A percentile compares a stretch with the other conserved stretches of the same genome.
phyloP scores from a whole-genome alignment of 2,329 filamentous ascomycete species.

The Cyphellophora europaea region DNA sequence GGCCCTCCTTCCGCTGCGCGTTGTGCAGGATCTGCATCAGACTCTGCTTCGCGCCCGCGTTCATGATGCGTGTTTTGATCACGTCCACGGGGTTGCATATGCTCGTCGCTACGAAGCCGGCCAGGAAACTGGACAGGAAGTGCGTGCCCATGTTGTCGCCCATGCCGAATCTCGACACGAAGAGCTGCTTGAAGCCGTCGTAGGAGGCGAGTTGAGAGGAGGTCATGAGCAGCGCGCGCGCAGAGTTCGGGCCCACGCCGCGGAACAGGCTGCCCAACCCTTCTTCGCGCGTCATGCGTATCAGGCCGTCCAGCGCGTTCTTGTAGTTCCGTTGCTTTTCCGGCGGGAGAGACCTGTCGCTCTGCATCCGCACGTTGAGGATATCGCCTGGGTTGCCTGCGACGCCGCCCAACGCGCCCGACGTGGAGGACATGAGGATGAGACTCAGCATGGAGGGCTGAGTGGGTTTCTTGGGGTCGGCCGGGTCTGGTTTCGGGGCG shows the following conservation, averaged over 20 bases:
- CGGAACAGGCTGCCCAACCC: slow-evolving; percentile 69
- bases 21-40: slow-evolving; percentile 42
- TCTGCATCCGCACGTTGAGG: slow-evolving; percentile 97
- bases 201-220: slow-evolving; percentile 55
- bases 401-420: slow-evolving; percentile 80
- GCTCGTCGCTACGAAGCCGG: slow-evolving; percentile 58
- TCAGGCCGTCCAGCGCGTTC: slow-evolving; percentile 75
- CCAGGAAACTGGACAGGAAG: slow-evolving; percentile 51
- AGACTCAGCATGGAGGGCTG: slow-evolving; percentile 64
- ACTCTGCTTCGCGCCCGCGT: slow-evolving; percentile 34
- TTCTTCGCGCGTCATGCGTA: slow-evolving; percentile 80
- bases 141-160: slow-evolving; percentile 51
- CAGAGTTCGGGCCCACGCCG: slow-evolving; percentile 57
- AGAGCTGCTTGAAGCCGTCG: slow-evolving; percentile 52
- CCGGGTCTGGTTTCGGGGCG: slow-evolving; percentile 37
- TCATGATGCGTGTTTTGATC: slow-evolving; percentile 59
- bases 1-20: slow-evolving; percentile 48
- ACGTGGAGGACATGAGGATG: slow-evolving; percentile 69
- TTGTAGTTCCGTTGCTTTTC: slow-evolving; percentile 77
- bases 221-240: slow-evolving; percentile 57
- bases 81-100: slow-evolving; percentile 60
- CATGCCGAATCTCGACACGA: slow-evolving; percentile 42
- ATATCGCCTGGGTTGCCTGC: slow-evolving; percentile 93
- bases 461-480: slow-evolving; percentile 22
- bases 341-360: slow-evolving; percentile 67